Evolutionary conservation across 345 rosid species (phyloP), one percentile per base, ranked within the genome.

Genomic region (Corymbia maculata): DNA sequence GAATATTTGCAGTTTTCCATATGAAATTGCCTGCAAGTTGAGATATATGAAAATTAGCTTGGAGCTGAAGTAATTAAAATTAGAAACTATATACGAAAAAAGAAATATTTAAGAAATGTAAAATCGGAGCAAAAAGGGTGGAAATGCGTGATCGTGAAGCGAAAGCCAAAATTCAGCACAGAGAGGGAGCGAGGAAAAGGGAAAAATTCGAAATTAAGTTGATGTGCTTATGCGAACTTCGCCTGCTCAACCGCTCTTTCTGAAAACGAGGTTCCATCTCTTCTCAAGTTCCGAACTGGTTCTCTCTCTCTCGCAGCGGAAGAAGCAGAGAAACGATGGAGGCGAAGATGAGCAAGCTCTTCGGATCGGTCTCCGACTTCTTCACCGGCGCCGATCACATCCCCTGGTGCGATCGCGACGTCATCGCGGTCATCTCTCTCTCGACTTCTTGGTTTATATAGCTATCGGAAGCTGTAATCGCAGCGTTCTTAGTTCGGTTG

Each of bases 331-430:
- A 49, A 49, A 59, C 79, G 7, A 94, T 93, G 95, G 95, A 94
- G 44, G 92, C 93, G 44, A 92, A 92, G 89, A 79, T 93, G 51
- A 93, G 92, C 44, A 91, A 92, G 55, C 88, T 92, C 86, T 82
- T 94, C 88, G 93, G 88, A 59, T 93, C 94, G 85, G 95, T 93
- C 87, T 79, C 92, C 52, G 91, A 85, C 84, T 94, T 95, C 95
- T 95, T 96, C 95, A 88, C 94, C 88, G 93, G 94, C 66, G 92
- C 93, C 86, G 97, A 96, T 88, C 94, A 93, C 90, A 93, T 95
- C 88, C 98, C 98, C 6, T 94, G 95, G 95, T 94, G 95, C 93
- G 95, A 95, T 86, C 68, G 93, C 59, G 98, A 95, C 91, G 95
- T 95, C 93, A 89, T 95, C 89, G 80, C 89, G 49, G 98, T 96